A percentile compares a stretch with the other conserved stretches of the same genome.
Evolutionary conservation across 345 rosid species (phyloP).

Genomic region (Fremontodendron californicum): DNA sequence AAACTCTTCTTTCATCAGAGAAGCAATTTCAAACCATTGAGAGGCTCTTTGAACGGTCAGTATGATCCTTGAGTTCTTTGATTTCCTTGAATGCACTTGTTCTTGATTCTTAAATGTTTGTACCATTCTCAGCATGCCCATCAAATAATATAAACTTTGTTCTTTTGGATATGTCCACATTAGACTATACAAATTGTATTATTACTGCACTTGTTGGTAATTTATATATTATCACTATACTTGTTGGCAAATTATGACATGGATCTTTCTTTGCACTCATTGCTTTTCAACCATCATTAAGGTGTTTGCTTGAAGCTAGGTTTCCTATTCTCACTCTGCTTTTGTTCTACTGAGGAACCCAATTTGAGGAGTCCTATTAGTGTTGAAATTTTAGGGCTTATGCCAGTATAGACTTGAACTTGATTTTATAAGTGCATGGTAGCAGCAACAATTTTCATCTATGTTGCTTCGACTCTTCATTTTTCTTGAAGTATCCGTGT

Average conservation of each 20-base stretch:
- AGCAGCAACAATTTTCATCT: background rate
- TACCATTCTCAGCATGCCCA: background rate
- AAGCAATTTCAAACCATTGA: slow-evolving; percentile 77
- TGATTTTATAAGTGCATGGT: background rate
- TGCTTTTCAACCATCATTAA: background rate
- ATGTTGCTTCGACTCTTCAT: too few relatives aligned
- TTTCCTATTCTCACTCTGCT: background rate
- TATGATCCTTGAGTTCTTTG: slow-evolving; percentile 19
- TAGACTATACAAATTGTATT: background rate
- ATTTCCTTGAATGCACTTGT: slow-evolving; percentile 6
- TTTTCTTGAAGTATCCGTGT: too few relatives aligned
- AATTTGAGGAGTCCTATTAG: background rate
- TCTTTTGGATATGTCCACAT: background rate
- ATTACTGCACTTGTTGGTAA: background rate
- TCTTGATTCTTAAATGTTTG: background rate
- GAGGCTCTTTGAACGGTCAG: slow-evolving; percentile 80
- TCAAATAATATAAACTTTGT: background rate
- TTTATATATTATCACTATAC: background rate
- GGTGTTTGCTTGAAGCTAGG: background rate
- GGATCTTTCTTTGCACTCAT: background rate
- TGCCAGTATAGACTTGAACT: background rate
- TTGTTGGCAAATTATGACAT: background rate
- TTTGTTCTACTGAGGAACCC: background rate
- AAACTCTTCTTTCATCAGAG: slow-evolving; percentile 77
- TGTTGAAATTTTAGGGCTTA: background rate